A percentile compares a stretch with the other conserved stretches of the same genome.
Conservation (phyloP, 129 eudicot genomes). For the Artemisia tridentata region DNA sequence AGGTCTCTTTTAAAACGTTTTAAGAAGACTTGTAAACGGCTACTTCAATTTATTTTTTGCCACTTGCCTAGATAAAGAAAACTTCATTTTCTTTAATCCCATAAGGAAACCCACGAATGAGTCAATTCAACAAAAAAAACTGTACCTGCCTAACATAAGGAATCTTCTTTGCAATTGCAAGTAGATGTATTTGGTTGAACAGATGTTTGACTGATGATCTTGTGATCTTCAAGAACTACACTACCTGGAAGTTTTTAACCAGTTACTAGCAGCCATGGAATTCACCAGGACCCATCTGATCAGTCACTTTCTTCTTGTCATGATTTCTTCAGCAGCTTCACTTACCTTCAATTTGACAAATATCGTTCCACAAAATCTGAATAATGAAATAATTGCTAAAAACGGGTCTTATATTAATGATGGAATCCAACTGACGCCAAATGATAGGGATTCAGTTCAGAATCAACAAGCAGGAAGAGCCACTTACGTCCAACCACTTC, state of each 20-base stretch:
- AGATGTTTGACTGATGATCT: neutral
- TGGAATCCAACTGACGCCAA: constrained; percentile 28
- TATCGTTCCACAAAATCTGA: constrained; percentile 11
- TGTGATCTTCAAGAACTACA: neutral
- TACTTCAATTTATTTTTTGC: too few relatives aligned
- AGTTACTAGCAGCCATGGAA: constrained; percentile 5
- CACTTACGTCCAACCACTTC: constrained; percentile 20
- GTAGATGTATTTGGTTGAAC: too few relatives aligned
- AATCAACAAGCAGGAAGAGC: constrained; percentile 22
- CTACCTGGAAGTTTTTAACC: too few relatives aligned
- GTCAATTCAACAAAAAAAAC: too few relatives aligned
- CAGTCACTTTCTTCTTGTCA: constrained; percentile 12
- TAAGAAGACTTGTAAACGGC: too few relatives aligned
- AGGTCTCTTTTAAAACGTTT: neutral
- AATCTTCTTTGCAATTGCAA: neutral
- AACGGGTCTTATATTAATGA: constrained; percentile 10
- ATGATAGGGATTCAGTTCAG: neutral
- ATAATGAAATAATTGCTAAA: neutral
- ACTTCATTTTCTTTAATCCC: too few relatives aligned
- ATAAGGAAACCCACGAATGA: too few relatives aligned
- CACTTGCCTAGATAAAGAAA: too few relatives aligned
- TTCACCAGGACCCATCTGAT: neutral
- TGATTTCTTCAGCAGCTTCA: constrained; percentile 18
- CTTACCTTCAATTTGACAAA: constrained; percentile 25
- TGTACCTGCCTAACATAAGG: too few relatives aligned